phyloP scores from a whole-genome alignment of 2,329 filamentous ascomycete genomes.

The Cordyceps cateniannulata region DNA sequence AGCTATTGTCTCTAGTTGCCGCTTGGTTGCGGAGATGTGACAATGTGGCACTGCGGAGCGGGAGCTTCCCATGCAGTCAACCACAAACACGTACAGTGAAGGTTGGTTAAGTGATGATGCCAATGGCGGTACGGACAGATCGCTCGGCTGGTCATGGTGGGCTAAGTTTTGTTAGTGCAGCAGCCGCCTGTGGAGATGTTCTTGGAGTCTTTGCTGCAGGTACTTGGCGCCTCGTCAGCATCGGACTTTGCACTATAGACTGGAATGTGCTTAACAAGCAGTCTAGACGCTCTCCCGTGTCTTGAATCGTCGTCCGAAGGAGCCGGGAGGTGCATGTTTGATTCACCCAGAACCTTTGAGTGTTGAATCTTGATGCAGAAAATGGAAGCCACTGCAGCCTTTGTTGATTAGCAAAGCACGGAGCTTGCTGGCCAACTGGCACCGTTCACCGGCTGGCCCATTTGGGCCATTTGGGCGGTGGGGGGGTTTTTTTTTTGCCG shows the following conservation, averaged over 20 bases:
- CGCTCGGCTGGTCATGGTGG: neutral
- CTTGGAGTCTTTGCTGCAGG: too few relatives aligned
- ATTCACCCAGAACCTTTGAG: neutral
- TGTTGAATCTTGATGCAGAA: neutral
- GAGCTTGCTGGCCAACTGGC: neutral
- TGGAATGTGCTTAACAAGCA: neutral
- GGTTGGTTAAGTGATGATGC: neutral
- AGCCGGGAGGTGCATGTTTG: neutral
- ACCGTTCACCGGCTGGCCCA: neutral
- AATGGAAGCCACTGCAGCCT: too few relatives aligned
- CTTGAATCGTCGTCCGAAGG: neutral
- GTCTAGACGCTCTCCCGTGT: neutral
- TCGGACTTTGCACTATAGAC: neutral
- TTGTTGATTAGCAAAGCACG: slow-evolving; percentile 6
- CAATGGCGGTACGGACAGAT: neutral
- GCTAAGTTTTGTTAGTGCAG: neutral
- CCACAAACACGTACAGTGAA: too few relatives aligned
- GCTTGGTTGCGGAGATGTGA: neutral
- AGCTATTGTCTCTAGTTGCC: neutral
- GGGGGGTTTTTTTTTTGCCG: neutral
- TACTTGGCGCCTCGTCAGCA: neutral
- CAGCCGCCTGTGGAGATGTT: neutral
- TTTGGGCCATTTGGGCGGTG: slow-evolving; percentile 5
- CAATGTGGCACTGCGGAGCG: neutral
- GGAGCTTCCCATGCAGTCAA: too few relatives aligned